Conservation (phyloP, 768 basidiomycete genomes). For the Aureoboletus auriporus region DNA sequence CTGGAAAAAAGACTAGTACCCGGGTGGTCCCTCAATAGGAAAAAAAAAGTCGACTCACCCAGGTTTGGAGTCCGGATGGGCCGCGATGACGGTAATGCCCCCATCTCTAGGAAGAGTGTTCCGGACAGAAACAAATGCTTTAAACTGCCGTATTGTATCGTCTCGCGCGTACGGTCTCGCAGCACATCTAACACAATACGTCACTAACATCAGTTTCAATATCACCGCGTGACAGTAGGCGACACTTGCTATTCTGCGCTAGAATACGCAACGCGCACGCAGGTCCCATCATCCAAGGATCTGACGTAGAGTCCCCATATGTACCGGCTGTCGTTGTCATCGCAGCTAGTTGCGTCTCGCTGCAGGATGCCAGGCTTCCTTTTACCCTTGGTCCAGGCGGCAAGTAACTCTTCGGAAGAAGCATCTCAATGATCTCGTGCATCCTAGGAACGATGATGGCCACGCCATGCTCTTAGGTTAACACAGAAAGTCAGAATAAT, state of each 20-base stretch:
- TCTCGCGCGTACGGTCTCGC: neutral
- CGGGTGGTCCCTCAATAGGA: too few relatives aligned
- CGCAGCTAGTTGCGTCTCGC: too few relatives aligned
- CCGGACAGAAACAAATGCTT: slow-evolving; percentile 12
- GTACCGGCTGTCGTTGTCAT: too few relatives aligned
- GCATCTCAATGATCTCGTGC: slow-evolving; percentile 11
- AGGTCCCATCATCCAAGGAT: slow-evolving; percentile 15
- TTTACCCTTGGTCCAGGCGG: too few relatives aligned
- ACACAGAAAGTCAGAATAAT: too few relatives aligned
- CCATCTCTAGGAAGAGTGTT: slow-evolving; percentile 4
- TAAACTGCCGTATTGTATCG: slow-evolving; percentile 6
- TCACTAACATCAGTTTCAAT: too few relatives aligned
- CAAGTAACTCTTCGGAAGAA: slow-evolving; percentile 6
- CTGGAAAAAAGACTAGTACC: neutral
- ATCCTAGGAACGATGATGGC: neutral
- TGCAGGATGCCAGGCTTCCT: neutral
- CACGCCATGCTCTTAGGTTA: slow-evolving; percentile 9
- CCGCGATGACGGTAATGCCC: slow-evolving; percentile 7
- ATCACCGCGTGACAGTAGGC: too few relatives aligned
- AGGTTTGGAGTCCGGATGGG: slow-evolving; percentile 12
- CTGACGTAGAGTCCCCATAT: too few relatives aligned
- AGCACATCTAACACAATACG: neutral
- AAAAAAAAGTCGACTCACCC: neutral
- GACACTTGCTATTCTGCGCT: slow-evolving; percentile 10
- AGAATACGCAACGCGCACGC: slow-evolving; percentile 18